Evolutionary conservation across 73 alveolate genomes (phyloP), one percentile per base, ranked within the genome.

Genomic region (Uronychia binucleata): DNA sequence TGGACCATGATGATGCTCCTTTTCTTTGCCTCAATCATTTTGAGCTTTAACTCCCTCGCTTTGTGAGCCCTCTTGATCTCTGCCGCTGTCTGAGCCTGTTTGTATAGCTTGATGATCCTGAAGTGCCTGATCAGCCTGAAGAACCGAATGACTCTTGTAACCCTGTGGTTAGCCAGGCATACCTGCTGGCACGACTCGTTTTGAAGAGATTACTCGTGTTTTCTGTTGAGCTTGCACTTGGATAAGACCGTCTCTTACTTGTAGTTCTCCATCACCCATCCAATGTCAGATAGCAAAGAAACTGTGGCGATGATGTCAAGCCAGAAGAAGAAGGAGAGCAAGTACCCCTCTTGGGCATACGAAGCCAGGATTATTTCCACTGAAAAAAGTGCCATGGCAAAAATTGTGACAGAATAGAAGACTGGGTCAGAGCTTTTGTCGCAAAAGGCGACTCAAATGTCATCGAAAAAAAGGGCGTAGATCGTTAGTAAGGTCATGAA

Each of bases 291-390:
- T 1, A 91, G 77, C 89, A 96, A 74, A 28, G 99, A 95, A 26
- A 93, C 80, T 0, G 99, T 96, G 58, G 99, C 90, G 30, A 95
- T 60, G 19, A 95, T 75, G 84, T 96, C 99, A 19, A 96, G 90
- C 98, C 97, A 94, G 80, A 95, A 96, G 90, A 95, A 96, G 93
- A 96, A 96, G 59, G 97, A 84, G 28, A 90, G 35, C 77, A 92
- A 88, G 58, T 93, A 93, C 46, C 74, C 91, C 26, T 81, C 89
- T 81, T 79, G 89, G 13, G 86, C 85, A 46, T 46, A 14, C 27
- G 91, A 33, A 35, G 93, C 95, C 33, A 90, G 31, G 59, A 90
- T 28, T 28, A 93, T 93, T 90, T 93, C 97, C 1, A 86, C 30
- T 25, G 85, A 33, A 59, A 93, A 93, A 26, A 76, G 5, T 8